Percentiles rank a stretch among this genome's conserved stretches.
phyloP scores from a whole-genome alignment of 2,329 filamentous ascomycete species.

The Penicillium sp. region DNA sequence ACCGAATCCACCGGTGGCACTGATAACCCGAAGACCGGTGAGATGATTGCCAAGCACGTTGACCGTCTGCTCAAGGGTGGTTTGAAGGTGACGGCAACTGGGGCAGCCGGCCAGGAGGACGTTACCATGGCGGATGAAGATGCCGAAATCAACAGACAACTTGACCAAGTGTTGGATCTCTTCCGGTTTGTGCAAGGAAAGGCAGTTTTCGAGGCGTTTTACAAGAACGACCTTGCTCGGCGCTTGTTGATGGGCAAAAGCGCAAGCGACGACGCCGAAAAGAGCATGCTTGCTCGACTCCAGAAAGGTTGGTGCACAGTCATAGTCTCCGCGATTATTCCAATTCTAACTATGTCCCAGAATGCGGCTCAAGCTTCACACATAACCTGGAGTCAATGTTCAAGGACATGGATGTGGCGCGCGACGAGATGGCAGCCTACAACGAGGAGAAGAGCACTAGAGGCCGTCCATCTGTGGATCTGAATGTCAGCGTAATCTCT shows the following conservation, averaged over 20 bases:
- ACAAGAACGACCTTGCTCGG: constrained; percentile 93
- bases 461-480: constrained; percentile 58
- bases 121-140: constrained; percentile 76
- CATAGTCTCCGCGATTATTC: background rate
- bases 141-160: constrained; percentile 80
- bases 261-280: constrained; percentile 89
- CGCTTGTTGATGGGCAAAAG: constrained; percentile 86
- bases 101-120: constrained; percentile 39
- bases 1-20: constrained; percentile 67
- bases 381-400: constrained; percentile 99
- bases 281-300: constrained; percentile 87
- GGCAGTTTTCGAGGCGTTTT: constrained; percentile 96
- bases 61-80: constrained; percentile 84
- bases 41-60: constrained; percentile 98
- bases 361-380: constrained; percentile 91
- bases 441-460: constrained; percentile 61
- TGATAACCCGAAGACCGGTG: constrained; percentile 87
- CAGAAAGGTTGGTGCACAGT: constrained; percentile 56
- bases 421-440: constrained; percentile 89
- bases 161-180: constrained; percentile 87
- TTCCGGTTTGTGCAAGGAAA: constrained; percentile 98
- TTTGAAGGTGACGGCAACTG: constrained; percentile 59
- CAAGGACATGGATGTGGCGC: constrained; percentile 89
- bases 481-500: constrained; percentile 86
- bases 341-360: constrained; percentile 35